Evolutionary conservation across 352 stramenopile genomes (phyloP).

Genomic region (Globisporangium spiculum): DNA sequence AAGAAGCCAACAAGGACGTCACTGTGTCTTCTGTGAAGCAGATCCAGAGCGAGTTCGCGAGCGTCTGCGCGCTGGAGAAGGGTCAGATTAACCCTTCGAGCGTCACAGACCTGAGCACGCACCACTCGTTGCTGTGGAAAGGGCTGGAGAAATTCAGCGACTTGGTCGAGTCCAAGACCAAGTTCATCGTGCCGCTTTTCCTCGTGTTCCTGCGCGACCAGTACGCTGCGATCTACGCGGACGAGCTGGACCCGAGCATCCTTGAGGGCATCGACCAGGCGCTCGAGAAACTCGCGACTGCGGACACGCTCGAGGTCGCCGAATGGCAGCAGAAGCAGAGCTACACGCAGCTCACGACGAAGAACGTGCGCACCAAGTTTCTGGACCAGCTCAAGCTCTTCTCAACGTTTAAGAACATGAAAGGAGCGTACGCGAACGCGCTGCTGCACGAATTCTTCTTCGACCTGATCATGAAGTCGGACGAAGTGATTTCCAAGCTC

Average conservation of each 20-base stretch:
- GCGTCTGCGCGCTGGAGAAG: constrained; percentile 55
- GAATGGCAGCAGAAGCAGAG: constrained; percentile 26
- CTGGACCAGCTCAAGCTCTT: constrained; percentile 84
- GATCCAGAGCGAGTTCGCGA: constrained; percentile 51
- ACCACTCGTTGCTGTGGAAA: constrained; percentile 84
- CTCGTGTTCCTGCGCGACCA: constrained; percentile 79
- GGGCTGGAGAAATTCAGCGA: constrained; percentile 69
- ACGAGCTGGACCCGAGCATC: constrained; percentile 55
- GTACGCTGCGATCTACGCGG: constrained; percentile 69
- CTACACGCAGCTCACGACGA: constrained; percentile 57
- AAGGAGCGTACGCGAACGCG: constrained; percentile 73
- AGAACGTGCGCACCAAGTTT: constrained; percentile 76
- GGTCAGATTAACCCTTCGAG: constrained; percentile 35
- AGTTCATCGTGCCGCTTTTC: constrained; percentile 86
- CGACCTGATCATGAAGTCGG: constrained; percentile 88
- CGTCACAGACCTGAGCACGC: constrained; percentile 65
- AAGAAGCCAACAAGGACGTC: neutral
- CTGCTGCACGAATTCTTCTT: constrained; percentile 85
- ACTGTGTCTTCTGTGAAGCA: constrained; percentile 17
- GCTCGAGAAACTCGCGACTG: constrained; percentile 40
- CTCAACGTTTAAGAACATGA: constrained; percentile 83
- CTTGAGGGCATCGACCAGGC: constrained; percentile 43
- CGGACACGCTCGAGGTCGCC: constrained; percentile 17
- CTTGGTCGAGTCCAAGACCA: constrained; percentile 80
- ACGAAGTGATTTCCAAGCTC: constrained; percentile 83